These are phyloP conservation scores for Diplodia corticola DNA, from an alignment of 2,329 filamentous ascomycete species.

Conservation along the genomic window DNA sequence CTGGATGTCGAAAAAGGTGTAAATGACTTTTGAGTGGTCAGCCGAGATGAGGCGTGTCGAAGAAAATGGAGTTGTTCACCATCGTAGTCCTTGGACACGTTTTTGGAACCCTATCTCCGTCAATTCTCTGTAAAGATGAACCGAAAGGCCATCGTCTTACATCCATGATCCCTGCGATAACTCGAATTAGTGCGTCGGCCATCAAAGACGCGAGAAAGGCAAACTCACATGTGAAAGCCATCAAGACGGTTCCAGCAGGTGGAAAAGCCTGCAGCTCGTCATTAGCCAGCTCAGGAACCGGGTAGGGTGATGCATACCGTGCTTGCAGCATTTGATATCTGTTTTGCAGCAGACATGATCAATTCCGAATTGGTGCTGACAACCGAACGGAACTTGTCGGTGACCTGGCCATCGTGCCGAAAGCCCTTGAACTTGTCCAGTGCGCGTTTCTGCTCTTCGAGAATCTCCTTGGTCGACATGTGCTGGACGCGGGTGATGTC, in stretches of 20 bases:
- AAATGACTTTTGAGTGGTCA: conserved; percentile 28
- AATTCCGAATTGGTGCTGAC: conserved; percentile 26
- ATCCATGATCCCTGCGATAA: neutral
- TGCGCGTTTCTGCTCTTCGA: conserved; percentile 16
- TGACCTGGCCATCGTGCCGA: conserved; percentile 22
- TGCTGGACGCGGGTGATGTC: conserved; percentile 24
- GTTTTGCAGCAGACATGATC: conserved; percentile 27
- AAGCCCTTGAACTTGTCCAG: conserved; percentile 23
- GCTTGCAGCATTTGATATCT: conserved; percentile 24
- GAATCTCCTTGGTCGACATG: conserved; percentile 21
- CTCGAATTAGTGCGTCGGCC: neutral
- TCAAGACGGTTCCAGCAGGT: conserved; percentile 18
- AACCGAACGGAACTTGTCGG: conserved; percentile 24
- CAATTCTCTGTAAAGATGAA: neutral
- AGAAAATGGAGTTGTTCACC: neutral
- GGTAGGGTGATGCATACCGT: conserved; percentile 6
- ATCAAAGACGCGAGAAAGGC: neutral
- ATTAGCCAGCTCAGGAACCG: neutral
- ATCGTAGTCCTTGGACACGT: conserved; percentile 43
- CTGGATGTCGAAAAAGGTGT: conserved; percentile 44
- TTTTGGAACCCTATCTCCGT: conserved; percentile 32
- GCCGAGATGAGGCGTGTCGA: neutral
- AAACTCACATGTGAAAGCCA: conserved; percentile 28
- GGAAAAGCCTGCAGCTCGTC: conserved; percentile 3
- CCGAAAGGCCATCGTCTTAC: neutral